Percentiles rank a stretch among this genome's conserved stretches.
These are phyloP conservation scores for Leccinum obscurum DNA, from an alignment of 768 basidiomycete genomes.

Conservation along the genomic window DNA sequence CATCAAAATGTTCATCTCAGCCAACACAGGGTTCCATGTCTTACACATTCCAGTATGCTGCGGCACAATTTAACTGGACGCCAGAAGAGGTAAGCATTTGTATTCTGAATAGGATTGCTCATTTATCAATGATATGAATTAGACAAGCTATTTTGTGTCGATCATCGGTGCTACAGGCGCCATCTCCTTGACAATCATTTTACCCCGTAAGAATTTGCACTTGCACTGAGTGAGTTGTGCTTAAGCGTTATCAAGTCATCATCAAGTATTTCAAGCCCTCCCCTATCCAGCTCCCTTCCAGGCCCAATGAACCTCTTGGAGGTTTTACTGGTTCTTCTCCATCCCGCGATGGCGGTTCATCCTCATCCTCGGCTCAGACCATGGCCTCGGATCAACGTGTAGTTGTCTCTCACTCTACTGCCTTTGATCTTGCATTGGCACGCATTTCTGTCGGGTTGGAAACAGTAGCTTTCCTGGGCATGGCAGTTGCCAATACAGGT, in stretches of 20 bases:
- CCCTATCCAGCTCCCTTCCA: constrained; percentile 18
- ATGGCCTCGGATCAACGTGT: constrained; percentile 1
- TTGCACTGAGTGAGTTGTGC: background rate
- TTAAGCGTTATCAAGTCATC: constrained; percentile 39
- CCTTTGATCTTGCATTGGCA: constrained; percentile 71
- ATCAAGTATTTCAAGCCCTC: constrained; percentile 55
- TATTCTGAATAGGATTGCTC: background rate
- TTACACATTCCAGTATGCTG: constrained; percentile 67
- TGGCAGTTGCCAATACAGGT: constrained; percentile 49
- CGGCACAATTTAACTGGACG: constrained; percentile 61
- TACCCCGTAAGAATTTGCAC: constrained; percentile 53
- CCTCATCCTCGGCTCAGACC: constrained; percentile 3
- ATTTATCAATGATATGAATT: background rate
- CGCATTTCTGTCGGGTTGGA: constrained; percentile 63
- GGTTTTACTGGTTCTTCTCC: constrained; percentile 1
- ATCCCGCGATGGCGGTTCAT: constrained; percentile 4
- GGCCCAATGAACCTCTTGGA: constrained; percentile 21
- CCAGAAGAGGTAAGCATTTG: constrained; percentile 54
- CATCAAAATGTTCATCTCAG: background rate
- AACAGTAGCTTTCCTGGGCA: constrained; percentile 46
- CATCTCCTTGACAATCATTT: constrained; percentile 49
- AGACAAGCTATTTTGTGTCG: constrained; percentile 76
- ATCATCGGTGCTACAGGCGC: constrained; percentile 54
- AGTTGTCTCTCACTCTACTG: constrained; percentile 36
- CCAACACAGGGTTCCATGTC: constrained; percentile 51